These are phyloP conservation scores for Xylaria telfairii DNA, from an alignment of 495 filamentous ascomycete species.

Conservation along the genomic window DNA sequence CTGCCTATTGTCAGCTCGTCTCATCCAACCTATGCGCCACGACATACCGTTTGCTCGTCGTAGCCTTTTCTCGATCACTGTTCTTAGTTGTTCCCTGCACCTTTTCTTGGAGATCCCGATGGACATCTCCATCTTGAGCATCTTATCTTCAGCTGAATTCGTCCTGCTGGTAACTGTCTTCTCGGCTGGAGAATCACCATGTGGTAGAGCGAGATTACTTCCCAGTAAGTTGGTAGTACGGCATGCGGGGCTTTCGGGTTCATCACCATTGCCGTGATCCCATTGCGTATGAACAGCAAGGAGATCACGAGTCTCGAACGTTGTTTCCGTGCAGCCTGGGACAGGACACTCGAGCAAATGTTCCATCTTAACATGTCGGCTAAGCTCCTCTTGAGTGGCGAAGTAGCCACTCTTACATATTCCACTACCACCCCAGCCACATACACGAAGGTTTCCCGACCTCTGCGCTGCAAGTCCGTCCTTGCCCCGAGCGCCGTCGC, in stretches of 20 bases:
- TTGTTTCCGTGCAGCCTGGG: slow-evolving; percentile 34
- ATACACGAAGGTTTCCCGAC: slow-evolving; percentile 26
- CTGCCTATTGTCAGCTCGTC: slow-evolving; percentile 8
- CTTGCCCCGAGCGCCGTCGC: background rate
- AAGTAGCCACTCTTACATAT: slow-evolving; percentile 33
- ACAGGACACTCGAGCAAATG: slow-evolving; percentile 39
- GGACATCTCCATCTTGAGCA: slow-evolving; percentile 34
- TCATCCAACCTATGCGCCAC: background rate
- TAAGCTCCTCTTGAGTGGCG: slow-evolving; percentile 36
- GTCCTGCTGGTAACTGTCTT: slow-evolving; percentile 2
- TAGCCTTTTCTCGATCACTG: slow-evolving; percentile 33
- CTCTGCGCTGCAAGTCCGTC: background rate
- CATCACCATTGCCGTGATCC: slow-evolving; percentile 23
- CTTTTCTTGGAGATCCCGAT: slow-evolving; percentile 38
- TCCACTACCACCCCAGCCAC: slow-evolving; percentile 35
- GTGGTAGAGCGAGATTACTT: background rate
- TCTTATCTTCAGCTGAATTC: slow-evolving; percentile 21
- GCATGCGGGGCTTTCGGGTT: background rate
- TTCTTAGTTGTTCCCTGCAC: slow-evolving; percentile 36
- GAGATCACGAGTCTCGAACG: slow-evolving; percentile 26
- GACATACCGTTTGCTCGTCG: slow-evolving; percentile 30
- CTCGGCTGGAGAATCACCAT: background rate
- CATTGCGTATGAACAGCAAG: slow-evolving; percentile 37
- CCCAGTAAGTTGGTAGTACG: slow-evolving; percentile 24
- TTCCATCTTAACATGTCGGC: slow-evolving; percentile 41